Evolutionary conservation across 148 eudicot species (phyloP).

Genomic region (Cornus controversa): DNA sequence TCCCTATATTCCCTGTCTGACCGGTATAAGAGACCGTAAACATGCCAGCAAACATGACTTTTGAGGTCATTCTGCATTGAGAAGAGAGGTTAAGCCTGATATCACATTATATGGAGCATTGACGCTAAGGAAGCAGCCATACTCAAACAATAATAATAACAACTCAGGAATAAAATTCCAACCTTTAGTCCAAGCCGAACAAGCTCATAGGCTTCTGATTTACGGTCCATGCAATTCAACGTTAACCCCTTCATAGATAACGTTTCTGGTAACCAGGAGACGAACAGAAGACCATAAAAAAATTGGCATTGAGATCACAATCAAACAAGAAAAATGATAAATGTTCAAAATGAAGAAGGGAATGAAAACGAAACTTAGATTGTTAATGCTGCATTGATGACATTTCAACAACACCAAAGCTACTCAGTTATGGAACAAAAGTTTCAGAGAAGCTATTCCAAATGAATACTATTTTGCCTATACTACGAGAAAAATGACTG

Average conservation of each 20-base stretch:
- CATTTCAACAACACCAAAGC: neutral
- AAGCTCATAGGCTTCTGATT: slow-evolving; percentile 95
- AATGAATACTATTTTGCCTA: neutral
- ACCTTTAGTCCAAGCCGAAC: slow-evolving; percentile 98
- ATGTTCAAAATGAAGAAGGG: neutral
- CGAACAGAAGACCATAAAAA: slow-evolving; percentile 6
- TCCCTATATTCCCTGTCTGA: slow-evolving; percentile 98
- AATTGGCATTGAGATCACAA: slow-evolving; percentile 5
- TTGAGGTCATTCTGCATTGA: slow-evolving; percentile 87
- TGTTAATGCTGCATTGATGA: neutral
- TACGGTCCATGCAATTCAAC: slow-evolving; percentile 98
- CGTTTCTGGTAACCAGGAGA: slow-evolving; percentile 61
- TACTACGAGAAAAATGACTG: too few relatives aligned
- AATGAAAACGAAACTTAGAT: neutral
- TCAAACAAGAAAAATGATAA: slow-evolving; percentile 7
- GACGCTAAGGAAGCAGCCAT: neutral
- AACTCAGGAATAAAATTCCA: slow-evolving; percentile 7
- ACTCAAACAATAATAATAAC: neutral
- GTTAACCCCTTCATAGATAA: slow-evolving; percentile 97
- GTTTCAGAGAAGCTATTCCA: neutral
- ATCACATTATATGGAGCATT: slow-evolving; percentile 1
- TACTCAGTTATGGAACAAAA: neutral
- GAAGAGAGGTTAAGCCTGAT: slow-evolving; percentile 7
- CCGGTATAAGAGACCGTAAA: slow-evolving; percentile 94
- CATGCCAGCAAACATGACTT: slow-evolving; percentile 99